Evolutionary conservation across 805 yeast genomes (phyloP), one percentile per base, ranked within the genome.

Genomic region (Candida koratica): DNA sequence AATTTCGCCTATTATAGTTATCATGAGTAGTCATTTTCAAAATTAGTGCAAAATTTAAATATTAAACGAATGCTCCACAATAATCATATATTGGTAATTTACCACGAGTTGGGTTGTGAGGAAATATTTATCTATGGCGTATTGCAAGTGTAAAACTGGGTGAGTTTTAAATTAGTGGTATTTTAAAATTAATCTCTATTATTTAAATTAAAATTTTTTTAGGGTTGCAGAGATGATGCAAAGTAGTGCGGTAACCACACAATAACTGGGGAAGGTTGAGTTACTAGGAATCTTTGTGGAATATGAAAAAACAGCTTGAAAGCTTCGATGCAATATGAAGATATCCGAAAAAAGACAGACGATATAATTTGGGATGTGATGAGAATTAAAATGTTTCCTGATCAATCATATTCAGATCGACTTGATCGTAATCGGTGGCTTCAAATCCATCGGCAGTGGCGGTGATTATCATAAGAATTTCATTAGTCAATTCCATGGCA

Each of bases 401-500:
- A 15, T 39, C 46, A 16, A 41, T 39, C 28, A 32, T 29, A n/a
- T 36, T 37, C 17, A 25, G 23, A 32, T 40, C 37, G 22, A 28
- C 43, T 17, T 41, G 44, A 12, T 34, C 38, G 32, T 41, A 45
- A n/a, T 57, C 57, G n/a, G 81, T 81, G 16, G 73, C 14, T 19
- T 79, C 83, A 52, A 87, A 87, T 1, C 95, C 95, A 44, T 84
- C 95, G 37, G 84, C 87, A 0, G 32, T 29, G n/a, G 32, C 32
- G 14, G 32, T 29, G 10, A 29, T 29, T 3, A 29, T 29, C 25
- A 47, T 44, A 24, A 55, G 44, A 36, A 73, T 69, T 13, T 36
- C 46, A 13, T 35, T 43, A 28, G 44, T 19, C 20, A 29, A 19
- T 3, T 31, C 34, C 34, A 23, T 16, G 3, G 17, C 34, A 16